phyloP scores from a whole-genome alignment of 306 rosid genomes.

The Castanospermum australe region DNA sequence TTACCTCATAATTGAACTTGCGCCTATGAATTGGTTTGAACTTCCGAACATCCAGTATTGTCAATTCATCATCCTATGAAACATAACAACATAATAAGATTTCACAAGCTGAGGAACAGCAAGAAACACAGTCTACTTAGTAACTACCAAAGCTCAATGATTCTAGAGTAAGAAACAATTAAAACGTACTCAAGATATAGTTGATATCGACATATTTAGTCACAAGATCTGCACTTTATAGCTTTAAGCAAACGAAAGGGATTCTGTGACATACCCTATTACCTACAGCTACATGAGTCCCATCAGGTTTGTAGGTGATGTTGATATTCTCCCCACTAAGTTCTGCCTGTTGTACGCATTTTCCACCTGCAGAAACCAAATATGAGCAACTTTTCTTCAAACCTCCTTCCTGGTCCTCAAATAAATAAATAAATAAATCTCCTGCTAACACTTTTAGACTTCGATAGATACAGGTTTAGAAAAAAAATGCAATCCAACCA shows the following conservation, averaged over 20 bases:
- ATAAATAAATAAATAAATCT: not conserved
- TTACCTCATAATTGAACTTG: slow-evolving; percentile 93
- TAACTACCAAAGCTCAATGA: slow-evolving; percentile 18
- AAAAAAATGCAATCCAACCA: too few relatives aligned
- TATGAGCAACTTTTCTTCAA: slow-evolving; percentile 10
- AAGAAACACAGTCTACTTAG: slow-evolving; percentile 2
- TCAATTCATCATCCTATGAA: slow-evolving; percentile 85
- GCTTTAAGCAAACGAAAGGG: slow-evolving; percentile 18
- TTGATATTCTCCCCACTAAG: slow-evolving; percentile 95
- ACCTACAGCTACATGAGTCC: slow-evolving; percentile 89
- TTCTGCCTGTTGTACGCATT: slow-evolving; percentile 87
- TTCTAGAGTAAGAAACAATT: slow-evolving; percentile 6
- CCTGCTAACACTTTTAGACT: not conserved
- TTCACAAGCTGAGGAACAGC: slow-evolving; percentile 1
- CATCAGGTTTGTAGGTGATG: slow-evolving; percentile 97
- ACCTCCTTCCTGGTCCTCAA: not conserved
- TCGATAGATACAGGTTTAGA: too few relatives aligned
- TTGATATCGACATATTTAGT: not conserved
- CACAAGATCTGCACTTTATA: slow-evolving; percentile 20
- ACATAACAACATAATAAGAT: not conserved
- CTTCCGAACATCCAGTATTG: slow-evolving; percentile 92
- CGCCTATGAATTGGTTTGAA: slow-evolving; percentile 92
- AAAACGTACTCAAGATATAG: not conserved
- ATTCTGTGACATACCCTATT: slow-evolving; percentile 69
- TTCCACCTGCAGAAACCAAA: slow-evolving; percentile 67